Evolutionary conservation across 83 land plant species (phyloP), one percentile per base, ranked within the genome.

Genomic region (Thuja plicata): DNA sequence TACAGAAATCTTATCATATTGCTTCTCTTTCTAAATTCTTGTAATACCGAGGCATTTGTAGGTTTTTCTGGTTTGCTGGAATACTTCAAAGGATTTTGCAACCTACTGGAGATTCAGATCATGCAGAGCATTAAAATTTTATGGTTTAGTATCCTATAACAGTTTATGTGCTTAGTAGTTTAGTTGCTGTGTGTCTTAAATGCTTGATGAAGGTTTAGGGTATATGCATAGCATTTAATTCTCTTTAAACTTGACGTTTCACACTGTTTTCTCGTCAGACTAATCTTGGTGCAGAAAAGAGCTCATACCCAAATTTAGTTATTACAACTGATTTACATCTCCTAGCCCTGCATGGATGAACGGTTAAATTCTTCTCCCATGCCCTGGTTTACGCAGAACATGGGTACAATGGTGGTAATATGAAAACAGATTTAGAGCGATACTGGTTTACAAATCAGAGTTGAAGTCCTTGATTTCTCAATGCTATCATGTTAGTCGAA

Each of bases 301-400:
- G 38, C 55, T 84, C 38, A 50, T 84, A 57, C 52, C 54, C 54
- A 45, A 82, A 82, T 82, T 24, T 45, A 82, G 83, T 40, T 79
- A 6, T 21, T 8, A 46, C 30, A 50, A 32, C 17, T 48, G 35
- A 8, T 32, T 32, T 10, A 50, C 11, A 50, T 84, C 60, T 50
- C 35, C 3, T 19, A 50, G 24, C 86, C 50, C 35, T 84, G 30
- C 52, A 30, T 50, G 35, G 86, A 4, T 82, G 34, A 82, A 45
- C 24, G 9, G 46, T 82, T 45, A 45, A 34, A 84, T 46, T 13
- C 16, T 50, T 84, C n/a, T 21, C n/a, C 32, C 50, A 10, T 50
- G 45, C 8, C 32, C 3, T 30, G 60, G 1, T 84, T 32, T 50
- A 19, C n/a, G 50, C 32, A 43, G 34, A 84, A 16, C 35, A 84